phyloP scores from a whole-genome alignment of 495 filamentous ascomycete species.

The Cairneyella variabilis region DNA sequence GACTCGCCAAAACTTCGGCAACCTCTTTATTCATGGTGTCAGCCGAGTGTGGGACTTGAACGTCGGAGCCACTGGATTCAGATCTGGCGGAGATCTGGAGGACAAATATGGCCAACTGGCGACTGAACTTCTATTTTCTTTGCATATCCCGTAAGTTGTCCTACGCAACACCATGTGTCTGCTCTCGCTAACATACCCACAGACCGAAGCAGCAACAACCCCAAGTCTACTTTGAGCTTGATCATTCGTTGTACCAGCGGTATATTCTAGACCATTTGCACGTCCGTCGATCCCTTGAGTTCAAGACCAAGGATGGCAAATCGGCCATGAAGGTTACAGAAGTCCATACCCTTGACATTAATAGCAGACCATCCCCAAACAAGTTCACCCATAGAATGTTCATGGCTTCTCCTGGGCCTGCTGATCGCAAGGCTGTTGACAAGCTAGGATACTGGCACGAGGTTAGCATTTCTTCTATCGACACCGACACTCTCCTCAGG shows the following conservation, averaged over 20 bases:
- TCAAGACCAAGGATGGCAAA: conserved; percentile 14
- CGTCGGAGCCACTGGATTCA: conserved; percentile 25
- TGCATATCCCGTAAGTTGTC: conserved; percentile 38
- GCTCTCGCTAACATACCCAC: no score
- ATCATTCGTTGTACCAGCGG: no score
- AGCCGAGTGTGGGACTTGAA: conserved; percentile 40
- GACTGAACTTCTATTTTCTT: conserved; percentile 25
- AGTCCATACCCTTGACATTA: conserved; percentile 33
- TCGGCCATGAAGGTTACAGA: conserved; percentile 38
- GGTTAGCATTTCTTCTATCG: conserved; percentile 30
- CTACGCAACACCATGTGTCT: no score
- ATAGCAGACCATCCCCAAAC: background rate
- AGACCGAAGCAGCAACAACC: no score
- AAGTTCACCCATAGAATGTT: background rate
- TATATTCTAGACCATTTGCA: no score
- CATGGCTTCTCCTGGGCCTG: conserved; percentile 1
- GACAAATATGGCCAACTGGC: conserved; percentile 29
- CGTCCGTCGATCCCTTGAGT: no score
- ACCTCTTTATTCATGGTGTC: conserved; percentile 38
- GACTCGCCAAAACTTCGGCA: conserved; percentile 12
- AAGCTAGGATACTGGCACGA: conserved; percentile 37
- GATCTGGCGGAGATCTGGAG: conserved; percentile 19
- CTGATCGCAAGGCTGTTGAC: conserved; percentile 12
- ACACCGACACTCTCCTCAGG: conserved; percentile 26
- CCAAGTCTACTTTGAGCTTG: no score